These are phyloP conservation scores for Mycena amicta DNA, from an alignment of 768 basidiomycete genomes.

Conservation along the genomic window DNA sequence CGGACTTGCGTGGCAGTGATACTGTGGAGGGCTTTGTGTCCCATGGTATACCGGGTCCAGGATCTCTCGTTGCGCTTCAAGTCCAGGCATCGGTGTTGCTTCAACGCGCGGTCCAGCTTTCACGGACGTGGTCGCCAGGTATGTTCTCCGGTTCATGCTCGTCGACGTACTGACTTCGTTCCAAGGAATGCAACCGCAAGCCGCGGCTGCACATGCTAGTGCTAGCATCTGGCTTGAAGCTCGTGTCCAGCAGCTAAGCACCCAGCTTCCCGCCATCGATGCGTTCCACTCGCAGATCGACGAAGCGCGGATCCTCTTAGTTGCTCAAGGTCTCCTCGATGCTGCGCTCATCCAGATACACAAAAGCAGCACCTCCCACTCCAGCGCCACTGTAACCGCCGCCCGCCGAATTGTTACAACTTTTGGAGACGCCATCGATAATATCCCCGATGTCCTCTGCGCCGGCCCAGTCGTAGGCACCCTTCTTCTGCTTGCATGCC, in stretches of 20 bases:
- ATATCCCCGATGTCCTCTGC: slow-evolving; percentile 7
- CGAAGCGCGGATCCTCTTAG: slow-evolving; percentile 10
- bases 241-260: slow-evolving; percentile 18
- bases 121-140: slow-evolving; percentile 18
- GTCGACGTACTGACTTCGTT: neutral
- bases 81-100: slow-evolving; percentile 23
- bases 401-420: slow-evolving; percentile 17
- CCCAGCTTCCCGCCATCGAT: slow-evolving; percentile 10
- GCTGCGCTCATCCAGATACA: slow-evolving; percentile 24
- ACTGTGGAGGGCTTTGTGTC: slow-evolving; percentile 12
- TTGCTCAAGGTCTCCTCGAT: slow-evolving; percentile 20
- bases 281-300: slow-evolving; percentile 9
- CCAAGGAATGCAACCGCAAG: slow-evolving; percentile 19
- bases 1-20: slow-evolving; percentile 10
- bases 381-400: slow-evolving; percentile 6
- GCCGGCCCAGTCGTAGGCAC: slow-evolving; percentile 21
- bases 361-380: slow-evolving; percentile 10
- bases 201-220: slow-evolving; percentile 11
- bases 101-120: slow-evolving; percentile 18
- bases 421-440: slow-evolving; percentile 17
- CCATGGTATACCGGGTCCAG: slow-evolving; percentile 10
- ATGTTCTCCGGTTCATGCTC: neutral
- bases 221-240: slow-evolving; percentile 13
- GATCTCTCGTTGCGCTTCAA: slow-evolving; percentile 10
- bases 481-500: slow-evolving; percentile 21